These are phyloP conservation scores for Urochloa ruziziensis DNA, from an alignment of 176 grass and related monocot species.

Conservation along the genomic window DNA sequence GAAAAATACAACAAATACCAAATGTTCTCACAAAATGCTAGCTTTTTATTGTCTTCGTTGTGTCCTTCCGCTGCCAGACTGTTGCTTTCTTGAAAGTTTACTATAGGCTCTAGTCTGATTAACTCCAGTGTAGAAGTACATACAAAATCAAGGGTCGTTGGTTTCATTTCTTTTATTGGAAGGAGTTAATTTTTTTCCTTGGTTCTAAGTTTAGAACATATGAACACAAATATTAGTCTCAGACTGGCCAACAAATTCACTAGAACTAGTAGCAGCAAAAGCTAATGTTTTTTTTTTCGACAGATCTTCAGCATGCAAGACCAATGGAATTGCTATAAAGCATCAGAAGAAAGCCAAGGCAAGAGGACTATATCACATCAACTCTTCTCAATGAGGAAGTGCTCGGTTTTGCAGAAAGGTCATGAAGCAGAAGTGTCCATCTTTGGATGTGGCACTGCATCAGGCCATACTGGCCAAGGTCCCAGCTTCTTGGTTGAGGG, in stretches of 20 bases:
- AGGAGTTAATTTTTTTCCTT: neutral
- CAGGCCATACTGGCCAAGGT: neutral
- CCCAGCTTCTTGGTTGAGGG: constrained; percentile 56
- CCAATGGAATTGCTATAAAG: constrained; percentile 69
- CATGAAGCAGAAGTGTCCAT: constrained; percentile 61
- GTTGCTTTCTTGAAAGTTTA: neutral
- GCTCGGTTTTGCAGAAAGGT: constrained; percentile 7
- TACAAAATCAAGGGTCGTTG: neutral
- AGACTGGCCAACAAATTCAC: neutral
- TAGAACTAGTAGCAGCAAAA: neutral
- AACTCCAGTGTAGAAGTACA: neutral
- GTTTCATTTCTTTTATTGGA: neutral
- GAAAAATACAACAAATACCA: neutral
- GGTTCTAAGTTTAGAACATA: neutral
- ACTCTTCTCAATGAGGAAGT: constrained; percentile 44
- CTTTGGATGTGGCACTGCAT: neutral
- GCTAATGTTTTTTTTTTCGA: neutral
- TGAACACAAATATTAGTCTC: neutral
- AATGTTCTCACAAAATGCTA: neutral
- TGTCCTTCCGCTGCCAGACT: neutral
- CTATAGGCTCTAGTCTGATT: too few relatives aligned
- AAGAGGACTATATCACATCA: neutral
- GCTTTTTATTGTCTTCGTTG: neutral
- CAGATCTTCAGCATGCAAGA: constrained; percentile 90
- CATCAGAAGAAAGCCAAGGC: constrained; percentile 26